A percentile compares a stretch with the other conserved stretches of the same genome.
Conservation (phyloP, 2,329 filamentous ascomycete genomes). For the Mycosphaerella arachidis region DNA sequence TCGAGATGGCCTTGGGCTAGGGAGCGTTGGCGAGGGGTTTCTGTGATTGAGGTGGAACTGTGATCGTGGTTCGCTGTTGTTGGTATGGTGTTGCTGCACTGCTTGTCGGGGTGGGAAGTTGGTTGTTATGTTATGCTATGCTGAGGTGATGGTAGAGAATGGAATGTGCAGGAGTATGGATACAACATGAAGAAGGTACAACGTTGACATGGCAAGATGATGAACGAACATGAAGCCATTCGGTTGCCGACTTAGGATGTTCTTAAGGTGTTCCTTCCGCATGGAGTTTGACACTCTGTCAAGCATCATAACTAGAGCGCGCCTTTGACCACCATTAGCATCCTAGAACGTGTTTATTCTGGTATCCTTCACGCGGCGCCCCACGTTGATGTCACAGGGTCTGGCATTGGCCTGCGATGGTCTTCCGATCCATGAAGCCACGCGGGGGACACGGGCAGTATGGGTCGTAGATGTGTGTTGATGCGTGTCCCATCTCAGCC, state of each 20-base stretch:
- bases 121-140: no score
- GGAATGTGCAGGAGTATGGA: no score
- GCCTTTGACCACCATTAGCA: background rate
- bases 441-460: background rate
- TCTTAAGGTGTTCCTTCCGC: background rate
- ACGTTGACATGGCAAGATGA: no score
- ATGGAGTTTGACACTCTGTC: background rate
- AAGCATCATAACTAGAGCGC: background rate
- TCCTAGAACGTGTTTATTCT: background rate
- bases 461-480: background rate
- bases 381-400: background rate
- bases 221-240: background rate
- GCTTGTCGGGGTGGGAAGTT: no score
- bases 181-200: background rate
- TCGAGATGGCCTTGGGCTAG: background rate
- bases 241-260: background rate
- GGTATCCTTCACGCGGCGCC: background rate
- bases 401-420: background rate
- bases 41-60: background rate
- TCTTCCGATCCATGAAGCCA: background rate
- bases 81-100: background rate
- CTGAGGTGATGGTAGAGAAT: background rate
- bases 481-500: background rate
- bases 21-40: background rate
- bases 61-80: background rate